Base-by-base conservation (phyloP, 1,139 yeast genomes). In the Protomyces macrosporus region DNA sequence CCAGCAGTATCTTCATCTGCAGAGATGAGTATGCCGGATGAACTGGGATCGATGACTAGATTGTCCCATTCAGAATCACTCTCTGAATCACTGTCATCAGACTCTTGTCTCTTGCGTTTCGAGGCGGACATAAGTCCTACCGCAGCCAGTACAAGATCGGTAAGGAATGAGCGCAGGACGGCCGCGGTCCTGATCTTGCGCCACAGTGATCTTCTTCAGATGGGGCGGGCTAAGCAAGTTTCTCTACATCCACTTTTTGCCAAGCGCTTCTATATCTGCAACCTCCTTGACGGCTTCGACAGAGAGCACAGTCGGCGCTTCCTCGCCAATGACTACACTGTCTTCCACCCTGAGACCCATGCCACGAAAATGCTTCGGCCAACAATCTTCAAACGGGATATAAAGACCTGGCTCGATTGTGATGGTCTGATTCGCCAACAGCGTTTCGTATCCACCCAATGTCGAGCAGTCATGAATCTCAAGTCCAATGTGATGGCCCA, bases 331-430 rank as follows among this genome's bases (percentile, higher is more conserved):
- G 39, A 88, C 79, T 12, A 77, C 80, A 73, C 93, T 93, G 76
- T 95, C 99, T 74, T 95, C 99, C 42, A 95, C 88, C 71, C 99
- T 83, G 34, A 95, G 87, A 1, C 98, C 99, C 66, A 95, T 87
- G 32, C 95, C 95, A 70, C 90, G 87, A 76, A 83, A 91, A 71
- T 84, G 84, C 68, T 82, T 80, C 50, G 98, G 98, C 81, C 86
- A 91, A 67, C 78, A 79, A 66, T 81, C 82, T 68, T 78, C 77
- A 62, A 80, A 78, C 0, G 98, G 98, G 51, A 93, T 82, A 72
- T 93, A 93, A 42, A 93, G 81, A 35, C 98, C 98, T 0, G 98
- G 98, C 72, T 93, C 98, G 37, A 93, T 85, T 1, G 98, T 93
- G 53, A 93, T 79, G 1, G 91, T 97, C 70, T 87, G 90, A 2